These are phyloP conservation scores for Citrullus amarus DNA, from an alignment of 306 rosid genomes.

Conservation along the genomic window DNA sequence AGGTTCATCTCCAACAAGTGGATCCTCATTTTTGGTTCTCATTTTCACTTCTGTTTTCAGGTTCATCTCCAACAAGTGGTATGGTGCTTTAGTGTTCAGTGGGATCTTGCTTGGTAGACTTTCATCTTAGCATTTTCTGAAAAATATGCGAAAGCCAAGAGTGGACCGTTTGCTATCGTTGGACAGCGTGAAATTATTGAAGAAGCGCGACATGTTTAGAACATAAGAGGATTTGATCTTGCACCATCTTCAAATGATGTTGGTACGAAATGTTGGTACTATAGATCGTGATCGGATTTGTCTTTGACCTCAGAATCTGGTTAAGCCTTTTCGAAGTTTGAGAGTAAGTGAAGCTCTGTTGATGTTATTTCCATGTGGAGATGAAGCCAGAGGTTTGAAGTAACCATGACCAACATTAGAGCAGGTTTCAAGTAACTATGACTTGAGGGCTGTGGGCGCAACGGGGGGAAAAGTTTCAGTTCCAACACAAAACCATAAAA, in stretches of 20 bases:
- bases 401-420: background rate
- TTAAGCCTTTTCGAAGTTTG: background rate
- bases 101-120: constrained; percentile 68
- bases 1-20: background rate
- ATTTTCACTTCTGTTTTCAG: constrained; percentile 25
- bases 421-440: background rate
- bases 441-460: too few relatives aligned
- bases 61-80: constrained; percentile 93
- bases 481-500: too few relatives aligned
- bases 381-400: background rate
- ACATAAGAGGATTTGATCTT: background rate
- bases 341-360: background rate
- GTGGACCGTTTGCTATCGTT: background rate
- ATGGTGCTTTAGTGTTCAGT: constrained; percentile 73
- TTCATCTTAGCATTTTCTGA: constrained; percentile 13
- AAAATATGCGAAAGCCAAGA: background rate
- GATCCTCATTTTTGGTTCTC: background rate
- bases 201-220: background rate
- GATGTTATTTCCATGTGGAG: background rate
- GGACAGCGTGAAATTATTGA: background rate
- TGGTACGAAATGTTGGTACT: background rate
- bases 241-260: background rate
- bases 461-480: too few relatives aligned
- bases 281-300: background rate
- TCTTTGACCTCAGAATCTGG: background rate